These are phyloP conservation scores for Isatis tinctoria DNA, from an alignment of 345 rosid genomes.

Conservation along the genomic window DNA sequence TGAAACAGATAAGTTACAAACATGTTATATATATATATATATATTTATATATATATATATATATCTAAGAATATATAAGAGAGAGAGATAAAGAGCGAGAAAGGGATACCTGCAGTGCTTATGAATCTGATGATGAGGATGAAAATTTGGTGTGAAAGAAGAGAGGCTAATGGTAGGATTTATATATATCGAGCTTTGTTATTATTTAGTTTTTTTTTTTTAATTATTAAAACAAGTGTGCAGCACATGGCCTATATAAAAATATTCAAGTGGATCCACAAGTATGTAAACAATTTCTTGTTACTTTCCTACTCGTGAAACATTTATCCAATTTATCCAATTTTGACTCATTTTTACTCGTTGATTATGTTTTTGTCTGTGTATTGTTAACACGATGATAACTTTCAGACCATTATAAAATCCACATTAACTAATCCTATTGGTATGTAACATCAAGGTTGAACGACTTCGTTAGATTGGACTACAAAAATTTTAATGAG, in stretches of 20 bases:
- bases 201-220: neutral
- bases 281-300: neutral
- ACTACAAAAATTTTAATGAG: too few species aligned
- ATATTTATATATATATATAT: too few species aligned
- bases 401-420: neutral
- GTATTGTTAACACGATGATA: neutral
- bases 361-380: neutral
- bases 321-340: neutral
- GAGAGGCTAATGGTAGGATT: neutral
- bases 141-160: conserved; percentile 9
- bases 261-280: neutral
- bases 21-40: too few species aligned
- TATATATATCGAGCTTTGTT: neutral
- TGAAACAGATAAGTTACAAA: neutral
- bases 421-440: neutral
- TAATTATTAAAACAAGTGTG: neutral
- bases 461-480: neutral
- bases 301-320: neutral
- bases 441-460: neutral
- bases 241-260: conserved; percentile 7
- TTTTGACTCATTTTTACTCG: neutral
- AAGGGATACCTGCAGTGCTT: conserved; percentile 19
- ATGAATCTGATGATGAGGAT: neutral
- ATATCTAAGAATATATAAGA: too few species aligned
- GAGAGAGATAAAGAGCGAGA: neutral